Evolutionary conservation across 352 stramenopile species (phyloP).

Genomic region (Phytophthora rubi): DNA sequence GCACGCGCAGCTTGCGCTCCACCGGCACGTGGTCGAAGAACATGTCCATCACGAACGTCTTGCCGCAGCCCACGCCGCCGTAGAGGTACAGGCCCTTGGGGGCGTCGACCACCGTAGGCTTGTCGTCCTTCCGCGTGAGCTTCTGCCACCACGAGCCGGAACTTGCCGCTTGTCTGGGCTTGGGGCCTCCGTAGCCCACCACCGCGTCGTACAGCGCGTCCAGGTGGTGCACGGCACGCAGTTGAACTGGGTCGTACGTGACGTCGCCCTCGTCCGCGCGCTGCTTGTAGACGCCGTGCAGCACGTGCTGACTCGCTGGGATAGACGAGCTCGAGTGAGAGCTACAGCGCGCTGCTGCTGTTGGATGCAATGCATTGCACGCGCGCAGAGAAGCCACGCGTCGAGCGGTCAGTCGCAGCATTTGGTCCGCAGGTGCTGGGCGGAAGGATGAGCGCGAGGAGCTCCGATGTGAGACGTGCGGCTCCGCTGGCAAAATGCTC

Average conservation of each 20-base stretch:
- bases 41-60: slow-evolving; percentile 97
- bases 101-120: slow-evolving; percentile 28
- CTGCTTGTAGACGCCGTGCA: slow-evolving; percentile 68
- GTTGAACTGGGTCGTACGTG: slow-evolving; percentile 76
- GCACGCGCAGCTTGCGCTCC: slow-evolving; percentile 88
- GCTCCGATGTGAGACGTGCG: background rate
- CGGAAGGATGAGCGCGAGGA: background rate
- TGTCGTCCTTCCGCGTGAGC: slow-evolving; percentile 39
- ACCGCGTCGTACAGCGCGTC: slow-evolving; percentile 67
- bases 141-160: slow-evolving; percentile 64
- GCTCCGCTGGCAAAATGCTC: slow-evolving; percentile 17
- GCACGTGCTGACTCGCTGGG: slow-evolving; percentile 25
- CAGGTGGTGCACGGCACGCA: slow-evolving; percentile 69
- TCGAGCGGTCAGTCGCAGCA: slow-evolving; percentile 24
- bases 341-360: slow-evolving; percentile 5
- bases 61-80: slow-evolving; percentile 95
- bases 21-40: slow-evolving; percentile 92
- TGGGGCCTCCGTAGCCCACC: slow-evolving; percentile 59
- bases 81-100: slow-evolving; percentile 97
- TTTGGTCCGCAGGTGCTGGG: slow-evolving; percentile 4
- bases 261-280: slow-evolving; percentile 56
- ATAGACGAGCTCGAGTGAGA: slow-evolving; percentile 17
- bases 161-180: background rate
- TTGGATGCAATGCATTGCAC: background rate
- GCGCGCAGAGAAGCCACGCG: slow-evolving; percentile 3